These are phyloP conservation scores for Candida verbasci DNA, from an alignment of 805 yeast genomes.

Conservation along the genomic window DNA sequence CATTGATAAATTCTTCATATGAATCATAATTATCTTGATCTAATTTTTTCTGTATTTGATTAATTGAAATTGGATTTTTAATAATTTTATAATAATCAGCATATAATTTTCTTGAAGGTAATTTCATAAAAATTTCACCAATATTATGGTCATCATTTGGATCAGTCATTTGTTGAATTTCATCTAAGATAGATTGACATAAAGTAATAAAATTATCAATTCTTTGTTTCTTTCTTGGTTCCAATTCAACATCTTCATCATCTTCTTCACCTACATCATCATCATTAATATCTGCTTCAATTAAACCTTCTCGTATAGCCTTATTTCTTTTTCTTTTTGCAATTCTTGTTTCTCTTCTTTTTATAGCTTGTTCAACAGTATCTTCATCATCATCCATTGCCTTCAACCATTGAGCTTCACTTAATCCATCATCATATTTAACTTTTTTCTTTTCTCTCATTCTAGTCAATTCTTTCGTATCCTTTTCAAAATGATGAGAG, in stretches of 20 bases:
- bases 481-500: conserved; percentile 46
- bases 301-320: conserved; percentile 16
- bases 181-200: conserved; percentile 35
- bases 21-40: conserved; percentile 31
- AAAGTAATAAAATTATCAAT: no score
- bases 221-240: conserved; percentile 15
- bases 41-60: conserved; percentile 48
- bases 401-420: conserved; percentile 91
- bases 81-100: conserved; percentile 81
- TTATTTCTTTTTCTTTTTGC: conserved; percentile 34
- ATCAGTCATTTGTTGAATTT: conserved; percentile 29
- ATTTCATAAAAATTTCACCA: conserved; percentile 48
- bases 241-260: conserved; percentile 12
- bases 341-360: conserved; percentile 43
- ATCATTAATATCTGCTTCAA: conserved; percentile 19
- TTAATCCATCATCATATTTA: conserved; percentile 82
- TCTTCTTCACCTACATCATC: conserved; percentile 23
- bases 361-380: conserved; percentile 55
- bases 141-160: conserved; percentile 42
- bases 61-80: conserved; percentile 55
- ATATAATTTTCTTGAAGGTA: conserved; percentile 71
- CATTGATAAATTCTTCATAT: no score
- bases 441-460: conserved; percentile 75
- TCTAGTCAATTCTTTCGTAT: conserved; percentile 49
- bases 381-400: conserved; percentile 74